phyloP scores from a whole-genome alignment of 2,329 filamentous ascomycete genomes.

The Colletotrichum abscissum region DNA sequence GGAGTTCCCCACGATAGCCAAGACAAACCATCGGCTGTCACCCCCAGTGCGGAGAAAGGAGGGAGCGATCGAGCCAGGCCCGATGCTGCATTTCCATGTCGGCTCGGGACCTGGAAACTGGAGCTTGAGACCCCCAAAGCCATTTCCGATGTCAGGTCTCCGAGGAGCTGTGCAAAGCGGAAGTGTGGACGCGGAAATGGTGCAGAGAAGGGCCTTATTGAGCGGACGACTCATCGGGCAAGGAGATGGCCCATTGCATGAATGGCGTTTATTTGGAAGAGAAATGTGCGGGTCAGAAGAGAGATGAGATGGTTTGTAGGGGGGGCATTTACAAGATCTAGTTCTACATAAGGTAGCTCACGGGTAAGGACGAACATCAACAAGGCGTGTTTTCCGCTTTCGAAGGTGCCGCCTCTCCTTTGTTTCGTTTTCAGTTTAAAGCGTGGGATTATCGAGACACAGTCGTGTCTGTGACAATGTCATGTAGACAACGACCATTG shows the following conservation, averaged over 20 bases:
- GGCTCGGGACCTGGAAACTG: neutral
- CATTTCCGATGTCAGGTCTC: constrained; percentile 13
- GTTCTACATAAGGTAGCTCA: neutral
- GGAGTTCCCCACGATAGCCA: constrained; percentile 21
- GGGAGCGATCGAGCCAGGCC: constrained; percentile 17
- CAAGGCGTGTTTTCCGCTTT: neutral
- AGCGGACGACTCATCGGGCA: neutral
- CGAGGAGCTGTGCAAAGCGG: neutral
- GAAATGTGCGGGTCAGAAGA: neutral
- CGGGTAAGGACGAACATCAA: neutral
- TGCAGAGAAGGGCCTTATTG: neutral
- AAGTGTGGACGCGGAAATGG: constrained; percentile 7
- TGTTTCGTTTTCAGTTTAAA: neutral
- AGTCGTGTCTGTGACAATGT: neutral
- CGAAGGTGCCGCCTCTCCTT: neutral
- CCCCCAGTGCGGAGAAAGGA: constrained; percentile 18
- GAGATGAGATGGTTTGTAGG: neutral
- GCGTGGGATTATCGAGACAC: neutral
- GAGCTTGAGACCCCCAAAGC: neutral
- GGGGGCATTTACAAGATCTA: constrained; percentile 22
- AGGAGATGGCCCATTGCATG: constrained; percentile 14
- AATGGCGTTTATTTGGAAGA: constrained; percentile 13
- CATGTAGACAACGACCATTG: neutral
- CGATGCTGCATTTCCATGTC: constrained; percentile 21
- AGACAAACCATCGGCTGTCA: constrained; percentile 16